A percentile compares a stretch with the other conserved stretches of the same genome.
Evolutionary conservation across 441 rosid genomes (phyloP).

Genomic region (Syzygium malaccense): DNA sequence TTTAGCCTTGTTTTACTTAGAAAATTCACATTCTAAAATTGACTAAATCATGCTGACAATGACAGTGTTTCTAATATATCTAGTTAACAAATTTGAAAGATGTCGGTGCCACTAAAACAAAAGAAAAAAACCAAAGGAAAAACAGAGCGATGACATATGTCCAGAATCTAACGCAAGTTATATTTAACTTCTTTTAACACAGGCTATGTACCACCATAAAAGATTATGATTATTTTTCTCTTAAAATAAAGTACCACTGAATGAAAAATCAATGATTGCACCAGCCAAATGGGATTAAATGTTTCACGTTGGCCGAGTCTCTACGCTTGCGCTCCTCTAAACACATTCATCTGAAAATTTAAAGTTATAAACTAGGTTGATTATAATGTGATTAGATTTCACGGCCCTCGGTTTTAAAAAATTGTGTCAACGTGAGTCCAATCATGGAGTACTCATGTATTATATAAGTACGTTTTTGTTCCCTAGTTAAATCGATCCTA

Average conservation of each 20-base stretch:
- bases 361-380: background rate
- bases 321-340: background rate
- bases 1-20: background rate
- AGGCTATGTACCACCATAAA: background rate
- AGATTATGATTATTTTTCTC: background rate
- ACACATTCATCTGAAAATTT: background rate
- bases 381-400: background rate
- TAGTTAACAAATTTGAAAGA: background rate
- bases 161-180: background rate
- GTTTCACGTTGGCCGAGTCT: background rate
- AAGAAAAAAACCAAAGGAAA: background rate
- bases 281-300: too few relatives aligned
- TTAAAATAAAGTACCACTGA: background rate
- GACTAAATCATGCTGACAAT: background rate
- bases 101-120: background rate
- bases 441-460: background rate
- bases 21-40: background rate
- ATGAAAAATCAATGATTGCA: background rate
- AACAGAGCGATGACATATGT: background rate
- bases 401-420: background rate
- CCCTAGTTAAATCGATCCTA: background rate
- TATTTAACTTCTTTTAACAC: background rate
- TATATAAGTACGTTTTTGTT: background rate
- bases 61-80: background rate
- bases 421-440: background rate